Evolutionary conservation across 2,329 filamentous ascomycete species (phyloP).

Genomic region (Arthrobotrys sphaeroides): DNA sequence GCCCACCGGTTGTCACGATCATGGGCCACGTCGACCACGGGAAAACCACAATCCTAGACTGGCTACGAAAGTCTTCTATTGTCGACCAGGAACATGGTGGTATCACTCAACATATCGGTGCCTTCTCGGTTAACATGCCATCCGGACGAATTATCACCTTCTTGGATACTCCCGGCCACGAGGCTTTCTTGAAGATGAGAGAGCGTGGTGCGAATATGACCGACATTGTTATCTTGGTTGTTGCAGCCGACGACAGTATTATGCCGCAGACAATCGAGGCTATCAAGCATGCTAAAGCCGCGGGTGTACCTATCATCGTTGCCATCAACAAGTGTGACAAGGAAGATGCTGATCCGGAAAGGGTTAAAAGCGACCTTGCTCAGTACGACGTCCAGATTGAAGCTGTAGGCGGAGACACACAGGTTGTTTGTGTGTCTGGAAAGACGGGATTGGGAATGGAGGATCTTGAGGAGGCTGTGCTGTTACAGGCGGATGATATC

Average conservation of each 20-base stretch:
- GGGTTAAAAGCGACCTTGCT: slow-evolving; percentile 87
- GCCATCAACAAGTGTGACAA: slow-evolving; percentile 98
- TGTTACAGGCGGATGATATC: slow-evolving; percentile 85
- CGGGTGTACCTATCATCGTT: slow-evolving; percentile 93
- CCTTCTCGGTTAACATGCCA: slow-evolving; percentile 89
- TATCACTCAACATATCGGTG: slow-evolving; percentile 98
- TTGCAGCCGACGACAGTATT: slow-evolving; percentile 95
- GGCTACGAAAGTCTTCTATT: slow-evolving; percentile 88
- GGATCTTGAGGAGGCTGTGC: slow-evolving; percentile 88
- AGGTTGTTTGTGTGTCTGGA: slow-evolving; percentile 88
- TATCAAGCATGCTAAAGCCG: slow-evolving; percentile 86
- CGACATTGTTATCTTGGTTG: slow-evolving; percentile 94
- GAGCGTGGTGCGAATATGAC: slow-evolving; percentile 95
- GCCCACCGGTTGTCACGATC: slow-evolving; percentile 95
- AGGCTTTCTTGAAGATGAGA: slow-evolving; percentile 94
- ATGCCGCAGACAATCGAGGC: slow-evolving; percentile 97
- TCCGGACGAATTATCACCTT: slow-evolving; percentile 93
- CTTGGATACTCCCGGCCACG: slow-evolving; percentile 94
- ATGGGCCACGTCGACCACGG: slow-evolving; percentile 99
- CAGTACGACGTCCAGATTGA: slow-evolving; percentile 88
- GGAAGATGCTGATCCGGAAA: slow-evolving; percentile 78
- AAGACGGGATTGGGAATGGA: slow-evolving; percentile 93
- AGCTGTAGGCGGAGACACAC: slow-evolving; percentile 92
- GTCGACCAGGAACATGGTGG: slow-evolving; percentile 92
- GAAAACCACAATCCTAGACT: slow-evolving; percentile 96